Evolutionary conservation across 345 rosid genomes (phyloP).

Genomic region (Heritiera fomes): DNA sequence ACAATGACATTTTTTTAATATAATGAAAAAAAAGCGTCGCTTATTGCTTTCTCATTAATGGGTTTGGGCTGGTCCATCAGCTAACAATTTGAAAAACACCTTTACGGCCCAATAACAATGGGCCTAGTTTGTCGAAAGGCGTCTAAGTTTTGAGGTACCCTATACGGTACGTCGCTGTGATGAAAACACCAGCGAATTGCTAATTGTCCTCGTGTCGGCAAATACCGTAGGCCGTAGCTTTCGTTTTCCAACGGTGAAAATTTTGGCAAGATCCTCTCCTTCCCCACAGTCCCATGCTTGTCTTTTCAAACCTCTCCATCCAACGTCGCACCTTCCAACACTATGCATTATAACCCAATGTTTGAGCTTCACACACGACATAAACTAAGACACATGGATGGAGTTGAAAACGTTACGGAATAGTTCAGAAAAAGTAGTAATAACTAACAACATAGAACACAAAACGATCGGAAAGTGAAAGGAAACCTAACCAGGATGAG

Average conservation of each 20-base stretch:
- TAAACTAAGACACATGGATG: neutral
- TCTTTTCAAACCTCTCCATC: neutral
- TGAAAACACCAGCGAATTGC: slow-evolving; percentile 4
- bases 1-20: neutral
- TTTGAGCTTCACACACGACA: slow-evolving; percentile 15
- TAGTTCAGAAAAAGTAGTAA: no score
- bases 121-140: neutral
- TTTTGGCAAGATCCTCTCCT: neutral
- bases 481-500: slow-evolving; percentile 34
- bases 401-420: no score
- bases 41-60: slow-evolving; percentile 13
- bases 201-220: slow-evolving; percentile 21
- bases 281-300: no score
- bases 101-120: no score
- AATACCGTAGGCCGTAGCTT: neutral
- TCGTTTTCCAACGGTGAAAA: neutral
- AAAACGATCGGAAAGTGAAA: slow-evolving; percentile 38
- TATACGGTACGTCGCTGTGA: neutral
- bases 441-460: neutral
- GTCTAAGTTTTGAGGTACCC: neutral
- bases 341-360: slow-evolving; percentile 13
- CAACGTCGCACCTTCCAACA: slow-evolving; percentile 20
- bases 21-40: no score
- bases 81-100: neutral
- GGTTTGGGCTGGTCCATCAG: slow-evolving; percentile 10